phyloP scores from a whole-genome alignment of 108 stramenopile genomes.

The Halocafeteria seosinensis region DNA sequence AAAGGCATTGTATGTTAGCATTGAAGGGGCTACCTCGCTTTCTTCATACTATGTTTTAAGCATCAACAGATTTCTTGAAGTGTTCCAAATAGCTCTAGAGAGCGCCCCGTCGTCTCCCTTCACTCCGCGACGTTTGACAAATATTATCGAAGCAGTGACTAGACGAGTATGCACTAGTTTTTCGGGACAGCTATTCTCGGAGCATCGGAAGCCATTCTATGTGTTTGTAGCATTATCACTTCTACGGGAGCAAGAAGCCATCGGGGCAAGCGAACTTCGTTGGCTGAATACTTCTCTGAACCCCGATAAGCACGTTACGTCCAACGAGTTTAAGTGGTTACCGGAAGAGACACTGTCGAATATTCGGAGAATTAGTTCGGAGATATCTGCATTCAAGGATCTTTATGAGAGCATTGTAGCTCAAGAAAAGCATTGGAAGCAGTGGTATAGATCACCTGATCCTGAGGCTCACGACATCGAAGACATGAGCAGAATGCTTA shows the following conservation, averaged over 20 bases:
- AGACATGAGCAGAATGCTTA: no score
- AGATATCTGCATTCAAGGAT: no score
- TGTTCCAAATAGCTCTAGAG: constrained; percentile 61
- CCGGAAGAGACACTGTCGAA: not conserved
- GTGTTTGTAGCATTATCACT: constrained; percentile 43
- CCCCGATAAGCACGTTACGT: not conserved
- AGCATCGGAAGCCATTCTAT: constrained; percentile 65
- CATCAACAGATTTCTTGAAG: constrained; percentile 56
- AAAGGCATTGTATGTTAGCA: constrained; percentile 62
- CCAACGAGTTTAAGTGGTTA: not conserved
- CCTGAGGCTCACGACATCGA: no score
- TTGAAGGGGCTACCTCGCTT: constrained; percentile 58
- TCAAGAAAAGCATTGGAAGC: no score
- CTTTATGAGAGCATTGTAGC: no score
- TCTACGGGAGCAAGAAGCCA: not conserved
- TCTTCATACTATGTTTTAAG: constrained; percentile 73
- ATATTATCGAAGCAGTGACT: constrained; percentile 73
- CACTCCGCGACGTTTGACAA: constrained; percentile 57
- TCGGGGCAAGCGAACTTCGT: not conserved
- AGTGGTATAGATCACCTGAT: no score
- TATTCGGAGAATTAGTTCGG: no score
- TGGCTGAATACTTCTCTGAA: not conserved
- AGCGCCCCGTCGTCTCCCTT: not conserved
- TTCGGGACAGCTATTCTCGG: constrained; percentile 67
- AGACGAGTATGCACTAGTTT: constrained; percentile 66